Evolutionary conservation across 345 rosid species (phyloP).

Genomic region (Carallia brachiata): DNA sequence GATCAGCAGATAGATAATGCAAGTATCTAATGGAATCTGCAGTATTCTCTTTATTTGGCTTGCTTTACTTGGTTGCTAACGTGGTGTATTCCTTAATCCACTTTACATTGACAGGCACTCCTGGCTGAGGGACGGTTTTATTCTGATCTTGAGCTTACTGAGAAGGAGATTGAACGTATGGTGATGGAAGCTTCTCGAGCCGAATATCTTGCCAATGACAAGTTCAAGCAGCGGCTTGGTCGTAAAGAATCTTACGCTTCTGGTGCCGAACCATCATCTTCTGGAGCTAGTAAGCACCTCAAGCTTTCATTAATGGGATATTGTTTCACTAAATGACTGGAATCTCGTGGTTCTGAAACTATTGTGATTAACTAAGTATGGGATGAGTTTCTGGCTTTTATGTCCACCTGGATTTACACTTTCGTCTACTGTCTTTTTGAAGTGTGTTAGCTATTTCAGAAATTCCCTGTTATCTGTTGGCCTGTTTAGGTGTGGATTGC

Average conservation of each 20-base stretch:
- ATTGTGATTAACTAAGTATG: neutral
- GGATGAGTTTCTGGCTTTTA: neutral
- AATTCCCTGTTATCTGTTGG: neutral
- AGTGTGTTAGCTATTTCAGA: too few relatives aligned
- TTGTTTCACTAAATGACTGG: neutral
- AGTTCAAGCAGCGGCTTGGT: constrained; percentile 58
- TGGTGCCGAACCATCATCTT: constrained; percentile 90
- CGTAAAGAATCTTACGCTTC: constrained; percentile 74
- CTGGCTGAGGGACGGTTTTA: constrained; percentile 83
- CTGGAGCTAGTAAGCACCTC: constrained; percentile 78
- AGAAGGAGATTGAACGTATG: constrained; percentile 88
- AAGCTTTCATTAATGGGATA: constrained; percentile 5
- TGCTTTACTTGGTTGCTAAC: constrained; percentile 7
- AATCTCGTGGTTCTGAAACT: neutral
- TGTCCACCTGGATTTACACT: neutral
- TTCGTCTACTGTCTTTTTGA: neutral
- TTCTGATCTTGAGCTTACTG: constrained; percentile 96
- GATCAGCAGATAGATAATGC: constrained; percentile 93
- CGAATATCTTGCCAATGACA: constrained; percentile 74
- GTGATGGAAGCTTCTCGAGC: constrained; percentile 99
- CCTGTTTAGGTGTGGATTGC: neutral
- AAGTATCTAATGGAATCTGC: neutral
- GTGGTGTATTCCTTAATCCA: neutral
- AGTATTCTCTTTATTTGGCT: neutral
- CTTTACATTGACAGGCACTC: constrained; percentile 62